Base-by-base conservation (phyloP, 805 yeast genomes). In the Yarrowia sp. region DNA sequence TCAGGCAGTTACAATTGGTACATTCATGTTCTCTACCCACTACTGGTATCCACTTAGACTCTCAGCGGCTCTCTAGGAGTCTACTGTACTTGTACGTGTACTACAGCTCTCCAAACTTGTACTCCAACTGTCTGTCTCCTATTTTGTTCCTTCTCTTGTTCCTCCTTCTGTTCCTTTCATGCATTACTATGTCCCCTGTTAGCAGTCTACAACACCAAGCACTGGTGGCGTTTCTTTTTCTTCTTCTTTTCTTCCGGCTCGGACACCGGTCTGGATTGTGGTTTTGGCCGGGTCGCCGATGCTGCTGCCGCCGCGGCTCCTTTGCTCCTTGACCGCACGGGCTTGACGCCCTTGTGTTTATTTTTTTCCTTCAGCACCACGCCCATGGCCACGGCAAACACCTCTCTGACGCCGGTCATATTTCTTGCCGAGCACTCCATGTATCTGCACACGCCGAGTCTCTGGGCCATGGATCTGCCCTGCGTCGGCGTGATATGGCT, bases 371-470 rank as follows among this genome's bases (percentile, higher is more conserved):
- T 46, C 20, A 75, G 46, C 70, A 70, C 80, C 73, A 72, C 76
- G 68, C 78, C 73, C 68, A 85, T 76, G 10, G 91, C 91, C 58
- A 82, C 79, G 72, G 88, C 83, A 76, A 93, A 92, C 1, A 92
- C 87, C 40, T 85, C 84, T 60, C 80, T 79, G 10, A 93, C 85
- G 68, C 91, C 90, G 68, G 83, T 81, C 81, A 86, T 86, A 19
- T 83, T 61, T 71, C 86, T 88, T 6, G 97, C 91, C 9, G 96
- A 90, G 75, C 97, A 91, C 76, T 89, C 90, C 64, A 91, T 77
- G 75, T 90, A 94, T 5, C 86, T 87, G 39, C 84, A 79, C 0
- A 96, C 94, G 43, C 89, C 89, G 67, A 88, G 82, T 44, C 83
- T 83, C 19, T 80, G 77, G 0, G 92, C 90, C 19, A 86, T 72